phyloP scores from a whole-genome alignment of 2,329 filamentous ascomycete species.

The Penicillium italicum region DNA sequence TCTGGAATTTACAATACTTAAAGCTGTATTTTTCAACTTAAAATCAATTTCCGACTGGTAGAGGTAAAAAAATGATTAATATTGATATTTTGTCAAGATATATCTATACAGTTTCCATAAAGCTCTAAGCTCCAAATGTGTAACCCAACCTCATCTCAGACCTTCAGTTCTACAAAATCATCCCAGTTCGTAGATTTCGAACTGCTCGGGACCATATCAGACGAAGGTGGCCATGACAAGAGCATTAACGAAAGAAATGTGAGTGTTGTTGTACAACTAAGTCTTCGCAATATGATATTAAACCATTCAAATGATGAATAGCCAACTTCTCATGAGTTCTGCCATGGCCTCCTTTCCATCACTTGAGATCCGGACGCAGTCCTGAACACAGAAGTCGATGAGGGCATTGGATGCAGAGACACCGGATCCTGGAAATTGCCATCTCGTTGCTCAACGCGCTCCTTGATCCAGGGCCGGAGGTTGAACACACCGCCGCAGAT shows the following conservation, averaged over 20 bases:
- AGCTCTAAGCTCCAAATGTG: background rate
- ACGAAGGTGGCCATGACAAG: background rate
- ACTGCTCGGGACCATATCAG: background rate
- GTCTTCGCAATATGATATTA: background rate
- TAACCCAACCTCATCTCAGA: background rate
- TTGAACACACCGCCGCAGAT: constrained; percentile 64
- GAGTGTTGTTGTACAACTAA: background rate
- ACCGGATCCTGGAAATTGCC: constrained; percentile 12
- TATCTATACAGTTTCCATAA: too few relatives aligned
- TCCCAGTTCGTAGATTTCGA: background rate
- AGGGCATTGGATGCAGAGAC: constrained; percentile 50
- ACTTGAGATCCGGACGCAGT: constrained; percentile 47
- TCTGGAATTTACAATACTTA: too few relatives aligned
- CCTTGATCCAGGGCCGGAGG: constrained; percentile 55
- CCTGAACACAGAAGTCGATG: constrained; percentile 62
- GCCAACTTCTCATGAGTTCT: constrained; percentile 38
- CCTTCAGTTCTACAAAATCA: background rate
- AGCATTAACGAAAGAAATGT: background rate
- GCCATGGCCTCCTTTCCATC: constrained; percentile 14
- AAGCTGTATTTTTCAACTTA: too few relatives aligned
- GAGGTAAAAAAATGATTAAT: too few relatives aligned
- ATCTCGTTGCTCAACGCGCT: constrained; percentile 14
- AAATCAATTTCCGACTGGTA: too few relatives aligned
- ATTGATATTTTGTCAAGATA: too few relatives aligned
- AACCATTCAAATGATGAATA: background rate